phyloP scores from a whole-genome alignment of 257 asterid species.

The Solanum arcanum region DNA sequence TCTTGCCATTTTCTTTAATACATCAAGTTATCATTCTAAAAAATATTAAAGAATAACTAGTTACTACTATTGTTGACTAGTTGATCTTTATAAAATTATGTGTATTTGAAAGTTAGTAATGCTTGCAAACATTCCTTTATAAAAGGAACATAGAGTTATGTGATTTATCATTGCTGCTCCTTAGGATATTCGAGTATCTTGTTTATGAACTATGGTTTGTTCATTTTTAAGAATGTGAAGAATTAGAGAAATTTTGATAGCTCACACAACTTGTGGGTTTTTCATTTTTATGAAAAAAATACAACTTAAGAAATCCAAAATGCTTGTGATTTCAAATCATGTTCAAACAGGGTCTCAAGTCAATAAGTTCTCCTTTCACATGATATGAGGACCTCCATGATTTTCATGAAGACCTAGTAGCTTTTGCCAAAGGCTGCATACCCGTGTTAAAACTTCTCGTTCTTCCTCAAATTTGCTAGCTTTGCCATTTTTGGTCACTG shows the following conservation, averaged over 20 bases:
- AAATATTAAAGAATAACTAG: not conserved
- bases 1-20: too few species aligned
- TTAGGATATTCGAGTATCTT: not conserved
- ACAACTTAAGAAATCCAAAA: not conserved
- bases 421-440: not conserved
- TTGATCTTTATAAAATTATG: not conserved
- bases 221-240: not conserved
- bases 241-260: not conserved
- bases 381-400: not conserved
- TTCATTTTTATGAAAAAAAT: not conserved
- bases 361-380: not conserved
- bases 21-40: too few species aligned
- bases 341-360: not conserved
- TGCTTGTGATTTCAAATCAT: not conserved
- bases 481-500: not conserved
- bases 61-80: not conserved
- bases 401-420: not conserved
- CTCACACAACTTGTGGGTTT: not conserved
- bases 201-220: not conserved
- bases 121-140: not conserved
- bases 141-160: not conserved
- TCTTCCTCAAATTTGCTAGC: not conserved
- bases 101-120: not conserved
- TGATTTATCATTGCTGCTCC: not conserved
- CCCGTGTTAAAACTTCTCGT: not conserved